These are phyloP conservation scores for Flaveria sonorensis DNA, from an alignment of 129 eudicot species.

Conservation along the genomic window DNA sequence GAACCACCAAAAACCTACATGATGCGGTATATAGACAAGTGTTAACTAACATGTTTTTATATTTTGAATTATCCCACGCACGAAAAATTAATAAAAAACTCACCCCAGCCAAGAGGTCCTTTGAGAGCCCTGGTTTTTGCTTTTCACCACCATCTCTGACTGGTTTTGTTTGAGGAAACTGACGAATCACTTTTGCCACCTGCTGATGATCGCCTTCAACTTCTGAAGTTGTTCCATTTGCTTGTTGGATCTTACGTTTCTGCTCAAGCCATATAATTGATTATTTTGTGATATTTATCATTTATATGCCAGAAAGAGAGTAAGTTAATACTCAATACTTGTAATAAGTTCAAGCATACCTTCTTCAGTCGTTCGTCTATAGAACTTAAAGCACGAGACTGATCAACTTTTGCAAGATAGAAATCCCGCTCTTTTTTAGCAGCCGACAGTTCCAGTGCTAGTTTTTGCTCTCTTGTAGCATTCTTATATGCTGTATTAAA, in stretches of 20 bases:
- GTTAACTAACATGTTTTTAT: too few species aligned
- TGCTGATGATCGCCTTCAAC: constrained; percentile 37
- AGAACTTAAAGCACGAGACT: constrained; percentile 63
- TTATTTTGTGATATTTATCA: background rate
- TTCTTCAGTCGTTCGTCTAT: constrained; percentile 86
- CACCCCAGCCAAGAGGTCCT: constrained; percentile 67
- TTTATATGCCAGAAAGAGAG: constrained; percentile 12
- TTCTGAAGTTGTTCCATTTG: constrained; percentile 36
- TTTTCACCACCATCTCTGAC: constrained; percentile 46
- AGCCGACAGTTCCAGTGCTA: constrained; percentile 79
- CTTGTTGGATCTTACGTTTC: constrained; percentile 69
- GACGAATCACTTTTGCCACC: constrained; percentile 58
- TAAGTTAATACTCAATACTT: background rate
- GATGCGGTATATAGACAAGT: background rate
- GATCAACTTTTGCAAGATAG: constrained; percentile 79
- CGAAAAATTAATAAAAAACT: constrained; percentile 20
- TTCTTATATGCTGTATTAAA: constrained; percentile 61
- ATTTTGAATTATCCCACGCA: background rate
- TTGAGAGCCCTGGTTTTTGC: constrained; percentile 59
- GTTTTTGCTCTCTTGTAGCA: constrained; percentile 82
- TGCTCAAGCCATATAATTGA: constrained; percentile 38
- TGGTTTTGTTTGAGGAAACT: constrained; percentile 70
- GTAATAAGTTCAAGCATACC: constrained; percentile 40
- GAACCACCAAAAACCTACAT: constrained; percentile 59
- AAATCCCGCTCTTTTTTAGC: constrained; percentile 86